Evolutionary conservation across 345 rosid genomes (phyloP), one percentile per base, ranked within the genome.

Genomic region (Lumnitzera racemosa): DNA sequence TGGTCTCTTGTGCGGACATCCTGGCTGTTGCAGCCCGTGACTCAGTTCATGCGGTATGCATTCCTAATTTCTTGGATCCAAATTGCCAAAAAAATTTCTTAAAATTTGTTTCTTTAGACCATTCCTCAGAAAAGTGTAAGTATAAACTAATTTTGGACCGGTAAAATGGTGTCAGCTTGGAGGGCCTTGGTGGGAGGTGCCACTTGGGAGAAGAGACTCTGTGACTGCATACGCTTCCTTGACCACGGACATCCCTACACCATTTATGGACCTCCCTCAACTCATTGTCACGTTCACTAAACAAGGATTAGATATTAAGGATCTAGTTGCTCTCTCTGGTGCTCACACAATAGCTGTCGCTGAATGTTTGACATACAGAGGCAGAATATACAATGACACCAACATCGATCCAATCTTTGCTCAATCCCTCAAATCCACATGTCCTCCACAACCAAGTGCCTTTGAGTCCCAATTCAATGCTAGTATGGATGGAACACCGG

Each of bases 1-100:
- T 74, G 10, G 89, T 88, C 53, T 83, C 96, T 17, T 88, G 91
- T 56, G 89, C 89, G 3, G 90, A 84, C 53, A 75, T 86, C 53
- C 74, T 87, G 24, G 63, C 90, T 8, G 80, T 87, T 1, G 86
- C 81, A 17, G 90, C 95, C 50, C 83, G 81, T 16, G 76, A 87
- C 41, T 83, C 90, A 41, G 83, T 82, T 1, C 79, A 70, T 16
- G 79, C 81, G 55, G 94, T 83, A 65, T 11, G 72, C 51, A 52
- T 2, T 27, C 31, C 31, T 27, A 1, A 27, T 27, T 27, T 27
- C 31, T 27, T 27, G 31, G 31, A 27, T 27, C 31, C 3, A 27
- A 27, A 27, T 27, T 5, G 4, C 31, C 5, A 27, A 27, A 27
- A 27, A 27, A 5, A 27, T 2, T 27, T 27, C 31, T 27, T 5